A percentile compares a stretch with the other conserved stretches of the same genome.
Conservation (phyloP, 495 filamentous ascomycete genomes). For the Penicillium roqueforti region DNA sequence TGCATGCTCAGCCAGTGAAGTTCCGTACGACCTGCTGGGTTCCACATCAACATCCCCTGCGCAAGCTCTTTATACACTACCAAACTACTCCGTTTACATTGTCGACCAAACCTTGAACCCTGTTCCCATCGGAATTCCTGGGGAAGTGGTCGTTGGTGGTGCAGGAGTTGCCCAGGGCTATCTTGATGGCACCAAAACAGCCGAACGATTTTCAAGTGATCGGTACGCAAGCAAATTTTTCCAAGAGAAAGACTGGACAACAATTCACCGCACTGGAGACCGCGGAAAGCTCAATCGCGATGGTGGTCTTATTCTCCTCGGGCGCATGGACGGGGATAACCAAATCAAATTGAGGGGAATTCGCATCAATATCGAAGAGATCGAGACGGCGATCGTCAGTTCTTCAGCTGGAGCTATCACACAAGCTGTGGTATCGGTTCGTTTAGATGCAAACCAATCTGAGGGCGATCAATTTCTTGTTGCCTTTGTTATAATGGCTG, state of each 20-base stretch:
- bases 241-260: constrained; percentile 25
- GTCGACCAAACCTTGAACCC: constrained; percentile 39
- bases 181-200: constrained; percentile 32
- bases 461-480: constrained; percentile 8
- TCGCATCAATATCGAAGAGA: constrained; percentile 49
- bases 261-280: constrained; percentile 25
- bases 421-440: constrained; percentile 17
- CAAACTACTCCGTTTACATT: constrained; percentile 47
- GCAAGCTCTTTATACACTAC: constrained; percentile 27
- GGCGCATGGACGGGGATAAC: constrained; percentile 41
- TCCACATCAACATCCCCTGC: not conserved
- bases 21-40: constrained; percentile 12
- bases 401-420: constrained; percentile 30
- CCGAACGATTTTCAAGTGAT: constrained; percentile 33
- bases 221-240: constrained; percentile 20
- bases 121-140: constrained; percentile 40
- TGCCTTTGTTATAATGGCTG: constrained; percentile 17
- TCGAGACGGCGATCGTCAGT: constrained; percentile 31
- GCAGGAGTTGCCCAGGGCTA: constrained; percentile 42
- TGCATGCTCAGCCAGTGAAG: constrained; percentile 17
- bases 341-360: constrained; percentile 52
- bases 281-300: constrained; percentile 20
- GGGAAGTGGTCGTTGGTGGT: constrained; percentile 45
- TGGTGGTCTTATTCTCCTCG: constrained; percentile 32
- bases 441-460: not conserved